Conservation (phyloP, 2,329 filamentous ascomycete species). For the Xylaria sp. region DNA sequence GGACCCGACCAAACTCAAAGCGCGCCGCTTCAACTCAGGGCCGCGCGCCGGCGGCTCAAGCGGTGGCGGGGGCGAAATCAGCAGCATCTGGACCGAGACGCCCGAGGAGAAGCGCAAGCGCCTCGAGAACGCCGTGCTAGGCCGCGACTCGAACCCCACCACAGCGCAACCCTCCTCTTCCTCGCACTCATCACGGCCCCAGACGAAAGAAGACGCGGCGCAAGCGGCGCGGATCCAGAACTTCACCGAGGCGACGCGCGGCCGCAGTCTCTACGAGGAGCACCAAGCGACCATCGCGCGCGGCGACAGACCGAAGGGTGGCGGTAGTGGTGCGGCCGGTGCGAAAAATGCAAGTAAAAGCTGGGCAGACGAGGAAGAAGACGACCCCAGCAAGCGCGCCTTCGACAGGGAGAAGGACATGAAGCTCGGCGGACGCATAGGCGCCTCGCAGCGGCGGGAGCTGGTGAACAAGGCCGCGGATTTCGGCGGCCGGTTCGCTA, state of each 20-base stretch:
- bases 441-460: constrained; percentile 78
- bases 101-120: constrained; percentile 86
- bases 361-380: constrained; percentile 72
- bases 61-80: constrained; percentile 61
- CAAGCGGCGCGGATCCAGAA: constrained; percentile 59
- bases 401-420: constrained; percentile 98
- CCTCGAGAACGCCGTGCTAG: constrained; percentile 83
- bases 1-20: constrained; percentile 85
- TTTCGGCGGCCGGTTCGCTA: constrained; percentile 84
- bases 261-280: constrained; percentile 69
- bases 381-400: constrained; percentile 88
- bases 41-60: constrained; percentile 51
- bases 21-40: constrained; percentile 82
- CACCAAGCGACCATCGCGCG: constrained; percentile 58
- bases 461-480: constrained; percentile 82
- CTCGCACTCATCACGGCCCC: constrained; percentile 24
- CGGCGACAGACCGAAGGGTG: constrained; percentile 27
- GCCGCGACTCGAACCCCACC: constrained; percentile 61
- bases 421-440: constrained; percentile 77
- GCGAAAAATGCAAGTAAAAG: constrained; percentile 34
- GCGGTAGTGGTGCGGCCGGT: neutral
- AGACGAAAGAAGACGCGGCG: constrained; percentile 64
- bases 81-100: constrained; percentile 89
- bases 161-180: constrained; percentile 17
- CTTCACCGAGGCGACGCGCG: constrained; percentile 65